Conservation (phyloP, 495 filamentous ascomycete genomes). For the Podospora australis region DNA sequence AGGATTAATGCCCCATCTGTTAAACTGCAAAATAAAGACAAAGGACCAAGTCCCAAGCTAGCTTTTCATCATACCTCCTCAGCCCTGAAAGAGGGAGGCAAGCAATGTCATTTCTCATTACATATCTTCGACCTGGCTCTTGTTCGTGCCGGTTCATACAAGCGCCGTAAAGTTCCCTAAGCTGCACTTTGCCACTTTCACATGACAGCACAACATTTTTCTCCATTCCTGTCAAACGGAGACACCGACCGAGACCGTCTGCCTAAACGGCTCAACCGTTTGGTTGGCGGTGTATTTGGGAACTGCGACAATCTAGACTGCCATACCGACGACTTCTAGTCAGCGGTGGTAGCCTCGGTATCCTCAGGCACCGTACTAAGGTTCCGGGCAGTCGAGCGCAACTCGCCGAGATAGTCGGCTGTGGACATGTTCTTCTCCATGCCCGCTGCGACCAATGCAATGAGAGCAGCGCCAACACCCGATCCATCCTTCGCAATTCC, state of each 20-base stretch:
- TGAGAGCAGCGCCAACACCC: conserved; percentile 86
- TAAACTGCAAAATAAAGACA: not conserved
- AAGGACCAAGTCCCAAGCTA: not conserved
- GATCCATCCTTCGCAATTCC: conserved; percentile 92
- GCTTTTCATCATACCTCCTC: no score
- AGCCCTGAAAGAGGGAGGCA: not conserved
- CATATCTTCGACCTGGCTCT: no score
- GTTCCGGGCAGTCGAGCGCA: conserved; percentile 17
- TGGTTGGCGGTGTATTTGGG: not conserved
- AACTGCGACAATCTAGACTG: not conserved
- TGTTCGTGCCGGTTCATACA: no score
- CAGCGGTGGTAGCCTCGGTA: conserved; percentile 18
- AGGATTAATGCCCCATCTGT: no score
- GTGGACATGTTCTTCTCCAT: conserved; percentile 37
- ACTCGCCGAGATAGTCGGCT: conserved; percentile 17
- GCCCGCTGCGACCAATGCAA: conserved; percentile 63
- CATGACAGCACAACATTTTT: conserved; percentile 14
- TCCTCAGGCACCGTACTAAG: conserved; percentile 18
- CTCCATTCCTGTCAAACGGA: not conserved
- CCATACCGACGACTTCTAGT: conserved; percentile 15
- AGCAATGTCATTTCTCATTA: not conserved
- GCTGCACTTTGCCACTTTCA: conserved; percentile 3
- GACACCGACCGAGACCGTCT: not conserved
- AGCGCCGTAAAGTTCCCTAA: no score
- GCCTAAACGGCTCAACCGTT: not conserved